Percentiles rank a stretch among this genome's conserved stretches.
Conservation (phyloP, 768 basidiomycete genomes). For the Trametes cinnabarina region DNA sequence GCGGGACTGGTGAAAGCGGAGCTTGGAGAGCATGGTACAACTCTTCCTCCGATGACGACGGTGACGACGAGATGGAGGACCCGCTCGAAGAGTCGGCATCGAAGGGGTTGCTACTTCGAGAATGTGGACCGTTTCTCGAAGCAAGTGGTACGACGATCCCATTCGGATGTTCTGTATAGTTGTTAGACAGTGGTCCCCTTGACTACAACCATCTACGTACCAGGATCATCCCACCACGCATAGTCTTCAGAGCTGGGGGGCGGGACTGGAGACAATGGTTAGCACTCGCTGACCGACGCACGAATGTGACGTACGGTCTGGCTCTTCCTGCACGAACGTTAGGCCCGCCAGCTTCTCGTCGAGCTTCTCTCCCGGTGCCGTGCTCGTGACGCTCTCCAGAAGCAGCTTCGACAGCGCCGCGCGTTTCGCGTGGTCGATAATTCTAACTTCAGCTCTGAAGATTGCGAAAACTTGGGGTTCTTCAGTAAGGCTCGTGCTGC, state of each 20-base stretch:
- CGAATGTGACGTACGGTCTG: constrained; percentile 41
- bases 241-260: constrained; percentile 75
- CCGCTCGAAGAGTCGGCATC: constrained; percentile 64
- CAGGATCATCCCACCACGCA: constrained; percentile 78
- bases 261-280: constrained; percentile 54
- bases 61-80: constrained; percentile 69
- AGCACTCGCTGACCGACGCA: not conserved
- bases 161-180: constrained; percentile 50
- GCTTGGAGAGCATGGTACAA: constrained; percentile 75
- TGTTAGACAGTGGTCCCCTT: too few relatives aligned
- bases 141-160: constrained; percentile 49
- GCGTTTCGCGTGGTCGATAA: constrained; percentile 77
- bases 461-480: constrained; percentile 69
- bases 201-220: constrained; percentile 42
- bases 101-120: constrained; percentile 59
- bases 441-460: constrained; percentile 73
- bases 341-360: constrained; percentile 69
- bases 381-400: constrained; percentile 60
- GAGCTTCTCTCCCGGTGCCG: constrained; percentile 62
- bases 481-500: not conserved
- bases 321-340: constrained; percentile 43
- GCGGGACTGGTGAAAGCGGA: constrained; percentile 48
- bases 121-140: constrained; percentile 18
- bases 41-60: constrained; percentile 84
- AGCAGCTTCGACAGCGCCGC: constrained; percentile 65